These are phyloP conservation scores for Hyphopichia fennica DNA, from an alignment of 1,139 yeast species.

Conservation along the genomic window DNA sequence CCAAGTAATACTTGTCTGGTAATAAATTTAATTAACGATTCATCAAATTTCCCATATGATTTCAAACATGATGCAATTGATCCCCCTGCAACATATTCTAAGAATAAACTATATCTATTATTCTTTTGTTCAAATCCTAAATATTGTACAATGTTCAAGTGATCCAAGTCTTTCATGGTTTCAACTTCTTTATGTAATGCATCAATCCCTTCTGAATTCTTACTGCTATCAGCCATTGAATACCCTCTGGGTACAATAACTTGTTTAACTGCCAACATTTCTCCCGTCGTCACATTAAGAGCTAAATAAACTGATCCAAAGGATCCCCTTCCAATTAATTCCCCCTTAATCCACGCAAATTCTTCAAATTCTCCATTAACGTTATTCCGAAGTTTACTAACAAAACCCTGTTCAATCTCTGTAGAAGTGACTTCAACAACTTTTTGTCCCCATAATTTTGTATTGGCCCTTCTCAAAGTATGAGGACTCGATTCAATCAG, in stretches of 20 bases:
- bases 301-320: conserved; percentile 96
- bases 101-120: conserved; percentile 75
- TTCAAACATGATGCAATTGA: conserved; percentile 87
- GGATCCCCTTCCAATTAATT: conserved; percentile 92
- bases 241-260: conserved; percentile 64
- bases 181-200: conserved; percentile 91
- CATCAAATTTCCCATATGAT: conserved; percentile 84
- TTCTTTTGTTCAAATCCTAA: conserved; percentile 84
- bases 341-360: conserved; percentile 98
- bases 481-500: conserved; percentile 3
- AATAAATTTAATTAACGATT: conserved; percentile 66
- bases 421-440: conserved; percentile 88
- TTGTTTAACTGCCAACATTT: conserved; percentile 98
- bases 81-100: conserved; percentile 98
- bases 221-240: conserved; percentile 16
- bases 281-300: conserved; percentile 93
- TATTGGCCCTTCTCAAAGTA: conserved; percentile 68
- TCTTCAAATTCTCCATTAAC: conserved; percentile 70
- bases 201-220: conserved; percentile 60
- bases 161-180: conserved; percentile 92
- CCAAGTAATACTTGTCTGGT: conserved; percentile 84
- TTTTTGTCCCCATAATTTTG: conserved; percentile 97
- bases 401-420: conserved; percentile 57
- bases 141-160: conserved; percentile 91
- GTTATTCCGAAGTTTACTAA: conserved; percentile 60